Percentiles rank a stretch among this genome's conserved stretches.
Conservation (phyloP, 2,329 filamentous ascomycete genomes). For the Colletotrichum tabaci region DNA sequence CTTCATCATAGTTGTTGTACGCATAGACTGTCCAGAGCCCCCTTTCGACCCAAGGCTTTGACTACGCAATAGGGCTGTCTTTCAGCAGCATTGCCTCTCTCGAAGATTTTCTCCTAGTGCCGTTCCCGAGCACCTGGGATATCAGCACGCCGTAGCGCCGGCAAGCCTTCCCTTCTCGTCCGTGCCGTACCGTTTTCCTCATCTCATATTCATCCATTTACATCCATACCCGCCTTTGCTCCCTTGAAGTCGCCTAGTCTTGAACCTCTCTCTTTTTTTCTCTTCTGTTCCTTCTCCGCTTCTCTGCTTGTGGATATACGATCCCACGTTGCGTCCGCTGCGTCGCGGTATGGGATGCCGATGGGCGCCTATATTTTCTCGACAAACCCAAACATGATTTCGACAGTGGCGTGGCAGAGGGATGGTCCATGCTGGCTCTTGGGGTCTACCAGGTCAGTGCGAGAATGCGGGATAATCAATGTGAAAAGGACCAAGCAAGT, state of each 20-base stretch:
- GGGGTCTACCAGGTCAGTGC: slow-evolving; percentile 4
- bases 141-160: slow-evolving; percentile 6
- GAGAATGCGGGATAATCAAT: not conserved
- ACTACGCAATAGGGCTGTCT: slow-evolving; percentile 30
- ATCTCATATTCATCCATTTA: slow-evolving; percentile 2
- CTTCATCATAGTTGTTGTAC: not conserved
- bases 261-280: slow-evolving; percentile 3
- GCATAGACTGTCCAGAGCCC: not conserved
- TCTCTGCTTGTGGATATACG: not conserved
- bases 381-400: slow-evolving; percentile 2
- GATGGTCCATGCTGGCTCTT: slow-evolving; percentile 17
- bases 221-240: not conserved
- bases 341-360: slow-evolving; percentile 1
- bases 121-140: slow-evolving; percentile 23
- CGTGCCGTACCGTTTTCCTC: not conserved
- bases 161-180: not conserved
- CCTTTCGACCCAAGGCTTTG: not conserved
- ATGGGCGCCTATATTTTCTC: not conserved
- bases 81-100: not conserved
- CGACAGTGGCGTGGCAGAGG: not conserved
- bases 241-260: slow-evolving; percentile 4
- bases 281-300: not conserved
- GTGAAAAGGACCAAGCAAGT: not conserved
- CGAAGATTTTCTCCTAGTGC: not conserved
- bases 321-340: not conserved